Evolutionary conservation across 2,329 filamentous ascomycete genomes (phyloP).

Genomic region (Aspergillus tanneri): DNA sequence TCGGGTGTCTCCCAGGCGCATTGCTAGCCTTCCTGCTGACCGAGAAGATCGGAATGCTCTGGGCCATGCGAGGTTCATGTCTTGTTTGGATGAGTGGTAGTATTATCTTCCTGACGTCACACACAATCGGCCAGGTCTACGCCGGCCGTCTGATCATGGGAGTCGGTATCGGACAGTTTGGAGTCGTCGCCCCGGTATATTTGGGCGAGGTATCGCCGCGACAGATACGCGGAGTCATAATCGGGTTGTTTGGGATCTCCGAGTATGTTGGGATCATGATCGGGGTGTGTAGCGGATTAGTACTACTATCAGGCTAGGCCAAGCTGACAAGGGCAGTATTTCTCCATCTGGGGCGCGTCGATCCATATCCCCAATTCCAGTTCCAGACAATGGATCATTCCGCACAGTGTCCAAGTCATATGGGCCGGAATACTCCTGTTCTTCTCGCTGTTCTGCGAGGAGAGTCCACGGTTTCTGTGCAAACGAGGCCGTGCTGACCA

Average conservation of each 20-base stretch:
- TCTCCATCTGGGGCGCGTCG: slow-evolving; percentile 46
- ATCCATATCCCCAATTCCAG: slow-evolving; percentile 48
- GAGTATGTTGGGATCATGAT: slow-evolving; percentile 27
- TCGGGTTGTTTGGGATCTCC: slow-evolving; percentile 19
- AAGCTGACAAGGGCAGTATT: slow-evolving; percentile 19
- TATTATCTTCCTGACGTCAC: slow-evolving; percentile 35
- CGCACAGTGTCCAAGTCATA: slow-evolving; percentile 69
- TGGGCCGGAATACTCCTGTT: slow-evolving; percentile 66
- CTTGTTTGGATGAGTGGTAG: slow-evolving; percentile 24
- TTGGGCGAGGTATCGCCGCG: slow-evolving; percentile 81
- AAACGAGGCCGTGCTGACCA: slow-evolving; percentile 58
- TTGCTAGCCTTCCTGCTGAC: slow-evolving; percentile 30
- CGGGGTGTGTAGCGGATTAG: slow-evolving; percentile 8
- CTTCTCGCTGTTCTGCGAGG: slow-evolving; percentile 64
- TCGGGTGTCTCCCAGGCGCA: slow-evolving; percentile 41
- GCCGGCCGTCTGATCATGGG: slow-evolving; percentile 35
- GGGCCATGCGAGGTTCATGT: slow-evolving; percentile 25
- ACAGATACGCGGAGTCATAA: slow-evolving; percentile 61
- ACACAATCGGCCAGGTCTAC: slow-evolving; percentile 29
- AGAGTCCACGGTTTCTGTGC: slow-evolving; percentile 66
- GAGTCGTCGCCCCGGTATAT: slow-evolving; percentile 85
- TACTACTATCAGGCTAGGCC: background rate
- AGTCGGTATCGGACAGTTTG: slow-evolving; percentile 51
- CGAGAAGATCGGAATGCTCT: slow-evolving; percentile 28
- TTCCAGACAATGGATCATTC: slow-evolving; percentile 56